A percentile compares a stretch with the other conserved stretches of the same genome.
These are phyloP conservation scores for Trichoderma lentiforme DNA, from an alignment of 2,329 filamentous ascomycete genomes.

Conservation along the genomic window DNA sequence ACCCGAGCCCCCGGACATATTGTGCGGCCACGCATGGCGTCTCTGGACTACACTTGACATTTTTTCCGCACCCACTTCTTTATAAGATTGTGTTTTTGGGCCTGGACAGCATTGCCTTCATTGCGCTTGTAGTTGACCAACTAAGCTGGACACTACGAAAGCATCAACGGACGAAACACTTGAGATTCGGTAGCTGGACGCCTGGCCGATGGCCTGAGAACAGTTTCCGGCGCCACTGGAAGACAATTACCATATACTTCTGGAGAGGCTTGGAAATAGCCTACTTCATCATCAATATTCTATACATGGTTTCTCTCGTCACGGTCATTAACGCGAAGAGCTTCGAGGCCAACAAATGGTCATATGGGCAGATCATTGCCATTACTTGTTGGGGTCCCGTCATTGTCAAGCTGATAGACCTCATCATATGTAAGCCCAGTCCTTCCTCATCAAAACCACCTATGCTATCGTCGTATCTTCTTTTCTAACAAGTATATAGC, in stretches of 20 bases:
- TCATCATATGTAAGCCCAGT: conserved; percentile 34
- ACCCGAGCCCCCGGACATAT: conserved; percentile 39
- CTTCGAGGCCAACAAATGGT: conserved; percentile 36
- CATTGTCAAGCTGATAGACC: conserved; percentile 39
- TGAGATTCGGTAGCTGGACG: conserved; percentile 31
- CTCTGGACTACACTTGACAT: conserved; percentile 33
- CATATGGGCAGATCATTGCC: conserved; percentile 39
- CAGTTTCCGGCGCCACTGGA: conserved; percentile 28
- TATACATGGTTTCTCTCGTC: conserved; percentile 38
- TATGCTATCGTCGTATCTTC: no score
- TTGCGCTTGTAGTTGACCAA: conserved; percentile 34
- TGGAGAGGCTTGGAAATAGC: conserved; percentile 36
- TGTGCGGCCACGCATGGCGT: conserved; percentile 35
- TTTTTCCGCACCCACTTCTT: conserved; percentile 38
- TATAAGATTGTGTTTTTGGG: conserved; percentile 38
- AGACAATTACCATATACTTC: conserved; percentile 30
- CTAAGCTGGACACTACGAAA: conserved; percentile 37
- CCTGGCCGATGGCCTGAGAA: conserved; percentile 33
- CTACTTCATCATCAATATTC: conserved; percentile 37
- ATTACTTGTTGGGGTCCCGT: conserved; percentile 40
- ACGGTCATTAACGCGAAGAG: conserved; percentile 36
- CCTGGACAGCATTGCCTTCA: conserved; percentile 36
- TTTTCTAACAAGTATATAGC: conserved; percentile 29
- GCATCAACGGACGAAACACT: conserved; percentile 32
- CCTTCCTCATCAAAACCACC: no score